phyloP scores from a whole-genome alignment of 805 yeast genomes.

The Alloascoidea africana region DNA sequence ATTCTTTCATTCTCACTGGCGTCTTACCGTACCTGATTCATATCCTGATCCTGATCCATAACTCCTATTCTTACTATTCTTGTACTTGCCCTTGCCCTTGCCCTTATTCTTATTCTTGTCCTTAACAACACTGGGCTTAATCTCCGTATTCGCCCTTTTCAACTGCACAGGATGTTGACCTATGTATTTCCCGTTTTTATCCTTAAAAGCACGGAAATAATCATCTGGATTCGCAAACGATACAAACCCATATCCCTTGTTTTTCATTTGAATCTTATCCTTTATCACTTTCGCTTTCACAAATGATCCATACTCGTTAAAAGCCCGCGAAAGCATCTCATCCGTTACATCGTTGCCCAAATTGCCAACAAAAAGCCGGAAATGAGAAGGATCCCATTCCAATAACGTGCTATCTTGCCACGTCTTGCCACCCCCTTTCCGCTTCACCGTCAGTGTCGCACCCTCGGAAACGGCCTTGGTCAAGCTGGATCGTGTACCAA shows the following conservation, averaged over 20 bases:
- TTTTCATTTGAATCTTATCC: conserved; percentile 27
- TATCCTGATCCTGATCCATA: too few relatives aligned
- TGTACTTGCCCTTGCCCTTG: neutral
- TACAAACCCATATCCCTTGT: conserved; percentile 64
- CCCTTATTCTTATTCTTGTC: neutral
- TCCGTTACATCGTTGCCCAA: conserved; percentile 54
- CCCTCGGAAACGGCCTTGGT: conserved; percentile 3
- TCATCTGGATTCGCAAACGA: conserved; percentile 52
- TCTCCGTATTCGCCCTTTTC: conserved; percentile 33
- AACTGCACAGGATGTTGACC: conserved; percentile 62
- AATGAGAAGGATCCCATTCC: conserved; percentile 61
- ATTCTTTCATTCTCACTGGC: too few relatives aligned
- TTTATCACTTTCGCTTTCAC: conserved; percentile 45
- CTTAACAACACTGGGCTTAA: neutral
- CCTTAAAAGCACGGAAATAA: conserved; percentile 55
- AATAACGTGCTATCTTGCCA: conserved; percentile 32
- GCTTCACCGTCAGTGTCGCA: conserved; percentile 20
- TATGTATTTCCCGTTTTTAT: conserved; percentile 62
- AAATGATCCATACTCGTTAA: conserved; percentile 34
- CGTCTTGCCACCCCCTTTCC: conserved; percentile 28
- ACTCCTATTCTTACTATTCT: too few relatives aligned
- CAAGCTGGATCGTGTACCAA: neutral
- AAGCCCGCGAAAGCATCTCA: conserved; percentile 36
- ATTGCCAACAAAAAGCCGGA: conserved; percentile 62
- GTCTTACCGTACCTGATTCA: too few relatives aligned